Conservation (phyloP, 306 rosid species). For the Dalbergia cochinchinensis region DNA sequence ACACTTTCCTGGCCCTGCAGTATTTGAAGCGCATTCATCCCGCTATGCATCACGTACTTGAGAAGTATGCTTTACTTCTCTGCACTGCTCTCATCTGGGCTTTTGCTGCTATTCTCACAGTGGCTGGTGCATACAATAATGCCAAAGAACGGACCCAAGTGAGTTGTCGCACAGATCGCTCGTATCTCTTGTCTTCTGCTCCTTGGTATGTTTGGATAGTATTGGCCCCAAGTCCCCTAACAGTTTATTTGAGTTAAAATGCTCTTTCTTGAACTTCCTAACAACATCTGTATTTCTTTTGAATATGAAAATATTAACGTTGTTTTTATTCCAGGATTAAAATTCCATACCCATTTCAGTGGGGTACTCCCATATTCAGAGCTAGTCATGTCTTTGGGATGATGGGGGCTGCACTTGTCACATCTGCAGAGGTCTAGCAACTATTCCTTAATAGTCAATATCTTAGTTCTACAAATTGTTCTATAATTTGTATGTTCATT, state of each 20-base stretch:
- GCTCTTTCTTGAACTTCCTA: background rate
- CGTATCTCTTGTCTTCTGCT: conserved; percentile 72
- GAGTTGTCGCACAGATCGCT: conserved; percentile 86
- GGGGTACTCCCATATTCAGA: conserved; percentile 94
- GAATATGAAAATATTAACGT: background rate
- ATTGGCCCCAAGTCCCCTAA: conserved; percentile 3
- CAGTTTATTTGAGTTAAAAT: background rate
- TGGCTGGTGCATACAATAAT: conserved; percentile 79
- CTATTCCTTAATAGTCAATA: conserved; percentile 16
- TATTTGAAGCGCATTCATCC: conserved; percentile 66
- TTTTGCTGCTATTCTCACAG: conserved; percentile 88
- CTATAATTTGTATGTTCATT: conserved; percentile 2
- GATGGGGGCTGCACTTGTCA: conserved; percentile 95
- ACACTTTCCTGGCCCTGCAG: conserved; percentile 43
- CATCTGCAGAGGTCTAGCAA: conserved; percentile 83
- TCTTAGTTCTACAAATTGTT: background rate
- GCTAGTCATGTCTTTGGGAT: conserved; percentile 96
- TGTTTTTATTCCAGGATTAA: conserved; percentile 67
- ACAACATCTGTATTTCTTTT: background rate
- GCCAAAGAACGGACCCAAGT: conserved; percentile 59
- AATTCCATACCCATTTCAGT: conserved; percentile 91
- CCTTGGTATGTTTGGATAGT: conserved; percentile 70
- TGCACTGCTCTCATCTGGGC: conserved; percentile 78
- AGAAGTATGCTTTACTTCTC: conserved; percentile 77
- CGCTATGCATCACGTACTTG: conserved; percentile 53